Evolutionary conservation across 2,329 filamentous ascomycete species (phyloP).

Genomic region (Dothiorella sarmentorum): DNA sequence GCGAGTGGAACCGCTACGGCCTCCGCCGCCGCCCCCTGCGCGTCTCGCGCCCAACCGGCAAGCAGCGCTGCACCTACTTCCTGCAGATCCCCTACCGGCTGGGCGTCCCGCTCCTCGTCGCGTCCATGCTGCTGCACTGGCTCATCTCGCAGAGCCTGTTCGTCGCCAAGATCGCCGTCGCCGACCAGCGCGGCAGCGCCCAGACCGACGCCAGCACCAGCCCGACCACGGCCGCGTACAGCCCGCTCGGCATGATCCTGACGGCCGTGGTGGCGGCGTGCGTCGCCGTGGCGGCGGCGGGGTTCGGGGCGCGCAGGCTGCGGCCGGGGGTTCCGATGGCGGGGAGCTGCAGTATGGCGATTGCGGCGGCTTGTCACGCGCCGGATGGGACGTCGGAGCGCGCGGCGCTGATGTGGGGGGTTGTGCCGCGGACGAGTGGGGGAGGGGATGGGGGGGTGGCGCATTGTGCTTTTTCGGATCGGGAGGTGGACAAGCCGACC

Average conservation of each 20-base stretch:
- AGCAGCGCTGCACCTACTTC: slow-evolving; percentile 42
- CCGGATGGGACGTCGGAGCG: neutral
- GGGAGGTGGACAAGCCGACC: too few relatives aligned
- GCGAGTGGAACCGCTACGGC: slow-evolving; percentile 46
- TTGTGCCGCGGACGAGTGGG: neutral
- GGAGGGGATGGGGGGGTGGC: neutral
- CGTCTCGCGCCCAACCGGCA: slow-evolving; percentile 33
- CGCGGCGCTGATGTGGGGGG: neutral
- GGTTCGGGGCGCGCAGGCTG: slow-evolving; percentile 58
- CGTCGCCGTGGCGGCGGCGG: neutral
- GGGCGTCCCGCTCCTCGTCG: slow-evolving; percentile 33
- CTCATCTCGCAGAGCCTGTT: slow-evolving; percentile 45
- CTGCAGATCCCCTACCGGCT: too few relatives aligned
- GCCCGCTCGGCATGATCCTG: slow-evolving; percentile 18
- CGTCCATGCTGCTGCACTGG: slow-evolving; percentile 40
- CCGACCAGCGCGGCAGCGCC: neutral
- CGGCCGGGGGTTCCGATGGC: slow-evolving; percentile 75
- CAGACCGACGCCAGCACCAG: too few relatives aligned
- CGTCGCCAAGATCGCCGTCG: slow-evolving; percentile 32
- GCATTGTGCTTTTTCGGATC: slow-evolving; percentile 6
- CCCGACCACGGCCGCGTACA: slow-evolving; percentile 21
- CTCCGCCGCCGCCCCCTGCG: slow-evolving; percentile 32
- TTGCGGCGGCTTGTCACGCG: slow-evolving; percentile 28
- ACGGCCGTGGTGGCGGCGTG: slow-evolving; percentile 6
- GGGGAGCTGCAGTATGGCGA: slow-evolving; percentile 58